Conservation (phyloP, 2,329 filamentous ascomycete genomes). For the Xylaria sp. region DNA sequence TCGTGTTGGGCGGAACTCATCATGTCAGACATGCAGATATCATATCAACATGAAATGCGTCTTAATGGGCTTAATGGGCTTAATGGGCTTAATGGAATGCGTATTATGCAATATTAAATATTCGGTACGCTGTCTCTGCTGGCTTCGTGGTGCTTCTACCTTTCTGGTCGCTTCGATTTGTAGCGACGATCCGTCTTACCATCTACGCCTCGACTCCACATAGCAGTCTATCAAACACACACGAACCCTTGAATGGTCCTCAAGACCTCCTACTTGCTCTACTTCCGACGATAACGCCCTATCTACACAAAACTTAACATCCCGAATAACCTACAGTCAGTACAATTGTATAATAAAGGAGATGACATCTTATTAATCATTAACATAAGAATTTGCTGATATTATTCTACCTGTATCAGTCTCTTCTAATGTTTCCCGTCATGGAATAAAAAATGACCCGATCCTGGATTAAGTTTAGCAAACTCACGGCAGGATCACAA, state of each 20-base stretch:
- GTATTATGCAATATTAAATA: neutral
- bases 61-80: neutral
- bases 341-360: neutral
- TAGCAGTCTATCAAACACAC: neutral
- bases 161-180: neutral
- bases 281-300: neutral
- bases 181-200: neutral
- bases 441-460: slow-evolving; percentile 20
- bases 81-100: neutral
- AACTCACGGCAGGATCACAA: neutral
- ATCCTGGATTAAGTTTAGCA: slow-evolving; percentile 6
- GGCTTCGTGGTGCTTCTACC: neutral
- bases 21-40: slow-evolving; percentile 46
- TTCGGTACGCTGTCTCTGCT: neutral
- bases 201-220: neutral
- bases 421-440: neutral
- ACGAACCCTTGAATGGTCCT: neutral
- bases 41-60: slow-evolving; percentile 31
- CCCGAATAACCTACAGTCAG: neutral
- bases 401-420: neutral
- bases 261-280: neutral
- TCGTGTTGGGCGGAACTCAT: slow-evolving; percentile 46
- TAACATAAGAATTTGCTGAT: neutral
- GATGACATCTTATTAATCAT: neutral
- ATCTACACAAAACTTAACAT: neutral